Conservation (phyloP, 2,329 filamentous ascomycete genomes). For the Allantophomopsis cytisporea region DNA sequence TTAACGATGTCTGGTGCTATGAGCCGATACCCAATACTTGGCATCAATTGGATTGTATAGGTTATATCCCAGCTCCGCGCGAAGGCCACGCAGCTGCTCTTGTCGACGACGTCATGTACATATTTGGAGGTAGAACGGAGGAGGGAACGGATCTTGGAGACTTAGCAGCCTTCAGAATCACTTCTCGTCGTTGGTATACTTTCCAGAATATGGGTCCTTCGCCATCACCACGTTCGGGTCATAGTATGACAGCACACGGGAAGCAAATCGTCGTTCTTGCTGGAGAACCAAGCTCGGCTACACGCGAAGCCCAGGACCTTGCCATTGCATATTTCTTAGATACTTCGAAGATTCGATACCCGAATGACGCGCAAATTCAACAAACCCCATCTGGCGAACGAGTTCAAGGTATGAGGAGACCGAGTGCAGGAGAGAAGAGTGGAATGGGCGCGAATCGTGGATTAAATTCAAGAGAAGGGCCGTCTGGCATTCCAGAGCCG, state of each 20-base stretch:
- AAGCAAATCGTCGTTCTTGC: conserved; percentile 88
- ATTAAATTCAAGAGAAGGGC: conserved; percentile 14
- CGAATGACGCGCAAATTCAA: conserved; percentile 48
- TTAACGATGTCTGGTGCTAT: conserved; percentile 98
- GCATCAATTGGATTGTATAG: conserved; percentile 87
- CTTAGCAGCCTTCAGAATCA: conserved; percentile 72
- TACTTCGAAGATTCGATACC: conserved; percentile 92
- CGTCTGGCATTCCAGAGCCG: conserved; percentile 6
- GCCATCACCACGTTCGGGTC: conserved; percentile 82
- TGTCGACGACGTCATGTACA: conserved; percentile 97
- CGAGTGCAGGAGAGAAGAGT: conserved; percentile 28
- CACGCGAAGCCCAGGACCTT: conserved; percentile 69
- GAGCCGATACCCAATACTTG: conserved; percentile 74
- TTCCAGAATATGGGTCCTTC: conserved; percentile 99
- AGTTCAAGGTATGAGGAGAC: conserved; percentile 18
- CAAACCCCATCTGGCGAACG: conserved; percentile 24
- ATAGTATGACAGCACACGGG: conserved; percentile 92
- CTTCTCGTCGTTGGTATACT: conserved; percentile 89
- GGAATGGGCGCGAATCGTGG: conserved; percentile 12
- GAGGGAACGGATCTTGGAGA: conserved; percentile 89
- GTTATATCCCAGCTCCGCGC: conserved; percentile 85
- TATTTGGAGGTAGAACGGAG: conserved; percentile 91
- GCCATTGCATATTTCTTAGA: conserved; percentile 86
- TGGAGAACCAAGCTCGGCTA: conserved; percentile 84
- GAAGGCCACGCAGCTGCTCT: conserved; percentile 91